Evolutionary conservation across 1,284 basidiomycete species (phyloP), one percentile per base, ranked within the genome.

Genomic region (Ustilago hordei): DNA sequence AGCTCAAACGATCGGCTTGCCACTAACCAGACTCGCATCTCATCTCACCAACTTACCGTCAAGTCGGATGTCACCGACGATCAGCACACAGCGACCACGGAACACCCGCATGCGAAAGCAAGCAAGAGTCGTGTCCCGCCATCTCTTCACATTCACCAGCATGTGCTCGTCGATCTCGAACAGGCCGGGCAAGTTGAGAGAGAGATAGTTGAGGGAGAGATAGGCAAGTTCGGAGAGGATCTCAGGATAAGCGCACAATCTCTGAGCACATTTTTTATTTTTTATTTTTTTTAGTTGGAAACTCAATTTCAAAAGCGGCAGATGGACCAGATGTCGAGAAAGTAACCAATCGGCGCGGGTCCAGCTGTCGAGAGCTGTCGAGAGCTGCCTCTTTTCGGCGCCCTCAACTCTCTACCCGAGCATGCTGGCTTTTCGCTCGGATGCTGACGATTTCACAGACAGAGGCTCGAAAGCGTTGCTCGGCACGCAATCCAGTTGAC

Each of bases 301-400:
- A 54, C 17, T n/a, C 9, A 36, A 53, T 36, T 17, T 36, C 15
- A 8, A 31, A 23, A 54, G 52, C 32, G 52, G 52, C 34, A 54
- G 52, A 36, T 54, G 34, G 34, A 11, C 52, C 35, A 34, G 34
- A 54, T 54, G 32, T 54, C 52, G 32, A 34, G 32, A 52, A 31
- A 32, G 48, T 52, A 45, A 45, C 23, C 48, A 31, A 52, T 32
- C 11, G 28, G 28, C 52, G 31, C 52, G 31, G 17, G 7, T 54
- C 52, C n/a, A 54, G 52, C 52, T 54, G 52, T 35, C 52, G 34
- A 54, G 35, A 54, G 52, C 52, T 38, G 52, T 35, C 52, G 34
- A 54, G 52, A 35, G 52, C 52, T 54, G 48, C 48, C 28, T 19
- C 45, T 9, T 23, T 48, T 9, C 3, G 23, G 23, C 23, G 23